phyloP scores from a whole-genome alignment of 2,329 filamentous ascomycete genomes.

The Talaromyces islandicus region DNA sequence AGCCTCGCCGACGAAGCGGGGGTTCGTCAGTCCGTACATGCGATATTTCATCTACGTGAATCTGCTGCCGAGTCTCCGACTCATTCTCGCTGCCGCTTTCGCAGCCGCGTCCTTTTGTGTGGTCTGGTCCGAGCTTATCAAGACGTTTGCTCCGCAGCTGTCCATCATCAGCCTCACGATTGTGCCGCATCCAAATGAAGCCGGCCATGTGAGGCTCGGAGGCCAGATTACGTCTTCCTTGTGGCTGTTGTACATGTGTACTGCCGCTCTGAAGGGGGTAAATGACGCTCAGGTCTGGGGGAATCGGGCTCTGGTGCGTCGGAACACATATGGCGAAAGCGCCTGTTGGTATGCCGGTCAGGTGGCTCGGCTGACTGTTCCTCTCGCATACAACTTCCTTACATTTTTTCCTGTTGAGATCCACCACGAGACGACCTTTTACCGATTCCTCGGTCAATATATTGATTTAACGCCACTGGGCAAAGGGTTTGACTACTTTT shows the following conservation, averaged over 20 bases:
- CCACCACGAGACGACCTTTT: constrained; percentile 76
- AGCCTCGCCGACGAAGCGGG: constrained; percentile 47
- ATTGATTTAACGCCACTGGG: constrained; percentile 81
- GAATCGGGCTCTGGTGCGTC: constrained; percentile 78
- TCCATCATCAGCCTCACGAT: constrained; percentile 61
- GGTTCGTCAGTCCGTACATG: constrained; percentile 69
- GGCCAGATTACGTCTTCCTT: constrained; percentile 76
- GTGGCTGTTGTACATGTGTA: constrained; percentile 96
- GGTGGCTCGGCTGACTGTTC: constrained; percentile 86
- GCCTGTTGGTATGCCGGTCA: constrained; percentile 95
- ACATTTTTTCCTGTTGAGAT: constrained; percentile 73
- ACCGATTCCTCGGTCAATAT: constrained; percentile 73
- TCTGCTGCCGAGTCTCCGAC: constrained; percentile 62
- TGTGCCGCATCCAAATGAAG: constrained; percentile 63
- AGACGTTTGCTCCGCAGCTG: constrained; percentile 68
- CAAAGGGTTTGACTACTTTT: constrained; percentile 77
- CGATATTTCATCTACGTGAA: constrained; percentile 74
- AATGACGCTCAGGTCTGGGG: constrained; percentile 97
- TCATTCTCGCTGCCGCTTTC: constrained; percentile 61
- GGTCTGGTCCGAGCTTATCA: constrained; percentile 90
- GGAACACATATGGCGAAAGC: constrained; percentile 87
- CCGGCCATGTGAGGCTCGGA: constrained; percentile 73
- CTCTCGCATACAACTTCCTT: constrained; percentile 92
- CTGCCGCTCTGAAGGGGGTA: constrained; percentile 78
- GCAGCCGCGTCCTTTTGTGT: constrained; percentile 73